Evolutionary conservation across 2,329 filamentous ascomycete genomes (phyloP), one percentile per base, ranked within the genome.

Genomic region (Colletotrichum agaves): DNA sequence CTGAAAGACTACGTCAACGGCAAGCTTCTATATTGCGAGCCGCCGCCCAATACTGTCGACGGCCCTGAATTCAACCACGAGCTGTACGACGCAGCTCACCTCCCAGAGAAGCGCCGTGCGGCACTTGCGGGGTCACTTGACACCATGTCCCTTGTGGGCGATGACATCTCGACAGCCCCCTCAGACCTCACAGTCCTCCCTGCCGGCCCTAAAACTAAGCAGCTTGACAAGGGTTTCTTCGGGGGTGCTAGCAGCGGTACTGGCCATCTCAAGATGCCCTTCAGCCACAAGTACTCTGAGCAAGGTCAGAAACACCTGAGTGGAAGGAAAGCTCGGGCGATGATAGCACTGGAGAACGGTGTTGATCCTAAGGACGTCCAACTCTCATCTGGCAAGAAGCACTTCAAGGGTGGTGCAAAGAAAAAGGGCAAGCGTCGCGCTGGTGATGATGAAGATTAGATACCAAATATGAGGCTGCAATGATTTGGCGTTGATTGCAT

Each of bases 1-100:
- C 87, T 99, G 27, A 99, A 99, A 78, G 96, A 99, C 81, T 99
- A 98, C 75, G 96, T 99, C 73, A 97, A 91, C 77, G 96, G 96
- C 70, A 98, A 98, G 81, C 87, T 99, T 0, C 87, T 98, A 5
- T 98, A 91, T 82, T 96, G 94, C 72, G 91, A 95, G 74, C 94
- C 96, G 4, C 96, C 96, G 0, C 94, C 94, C 0, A 82, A 82
- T 4, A 86, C 90, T 33, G 88, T 91, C 43, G 92, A 98, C 72
- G 83, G 88, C 0, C 81, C 82, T 55, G 88, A 91, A 61, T 99
- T 98, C 85, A 99, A 99, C 81, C 83, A 85, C 56, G 94, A 97
- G 67, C 88, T 98, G 4, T 98, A 98, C 79, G 91, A 97, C 74
- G 84, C 91, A 50, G 84, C 85, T 0, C 93, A 97, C 75, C 86